A percentile compares a stretch with the other conserved stretches of the same genome.
Evolutionary conservation across 1,284 basidiomycete genomes (phyloP).

Genomic region (Uromyces viciae-fabae): DNA sequence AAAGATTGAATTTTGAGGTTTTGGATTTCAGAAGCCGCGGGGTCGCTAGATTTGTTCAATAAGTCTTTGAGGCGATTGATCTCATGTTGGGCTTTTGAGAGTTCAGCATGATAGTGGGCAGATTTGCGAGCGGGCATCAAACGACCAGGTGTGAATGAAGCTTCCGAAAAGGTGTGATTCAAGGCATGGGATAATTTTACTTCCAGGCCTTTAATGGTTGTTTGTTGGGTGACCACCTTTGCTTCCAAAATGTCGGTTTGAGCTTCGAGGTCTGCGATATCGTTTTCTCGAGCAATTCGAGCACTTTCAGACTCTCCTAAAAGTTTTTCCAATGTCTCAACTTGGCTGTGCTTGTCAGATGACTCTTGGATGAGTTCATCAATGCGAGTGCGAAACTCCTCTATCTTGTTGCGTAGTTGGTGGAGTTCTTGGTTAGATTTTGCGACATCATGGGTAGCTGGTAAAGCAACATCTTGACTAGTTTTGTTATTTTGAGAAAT

Average conservation of each 20-base stretch:
- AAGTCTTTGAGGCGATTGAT: slow-evolving; percentile 69
- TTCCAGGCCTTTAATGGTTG: slow-evolving; percentile 30
- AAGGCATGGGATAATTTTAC: slow-evolving; percentile 53
- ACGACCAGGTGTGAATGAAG: not conserved
- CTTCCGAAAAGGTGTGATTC: slow-evolving; percentile 22
- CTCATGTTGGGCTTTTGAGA: slow-evolving; percentile 72
- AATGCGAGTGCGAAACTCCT: slow-evolving; percentile 15
- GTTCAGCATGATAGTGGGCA: slow-evolving; percentile 67
- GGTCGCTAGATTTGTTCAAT: slow-evolving; percentile 70
- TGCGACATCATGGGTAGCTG: not conserved
- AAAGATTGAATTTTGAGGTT: slow-evolving; percentile 69
- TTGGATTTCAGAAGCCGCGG: slow-evolving; percentile 68
- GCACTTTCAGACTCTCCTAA: slow-evolving; percentile 28
- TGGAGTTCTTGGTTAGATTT: slow-evolving; percentile 3
- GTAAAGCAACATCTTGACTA: slow-evolving; percentile 17
- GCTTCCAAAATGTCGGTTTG: slow-evolving; percentile 46
- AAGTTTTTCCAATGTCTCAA: slow-evolving; percentile 19
- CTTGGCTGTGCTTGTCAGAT: slow-evolving; percentile 49
- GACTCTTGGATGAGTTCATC: slow-evolving; percentile 40
- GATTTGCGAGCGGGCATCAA: not conserved
- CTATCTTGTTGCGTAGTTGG: not conserved
- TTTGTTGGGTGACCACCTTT: slow-evolving; percentile 33
- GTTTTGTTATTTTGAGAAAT: slow-evolving; percentile 27
- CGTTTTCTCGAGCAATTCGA: slow-evolving; percentile 55
- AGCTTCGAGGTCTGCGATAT: slow-evolving; percentile 55